Conservation (phyloP, 2,329 filamentous ascomycete species). For the Aureobasidium sp. region DNA sequence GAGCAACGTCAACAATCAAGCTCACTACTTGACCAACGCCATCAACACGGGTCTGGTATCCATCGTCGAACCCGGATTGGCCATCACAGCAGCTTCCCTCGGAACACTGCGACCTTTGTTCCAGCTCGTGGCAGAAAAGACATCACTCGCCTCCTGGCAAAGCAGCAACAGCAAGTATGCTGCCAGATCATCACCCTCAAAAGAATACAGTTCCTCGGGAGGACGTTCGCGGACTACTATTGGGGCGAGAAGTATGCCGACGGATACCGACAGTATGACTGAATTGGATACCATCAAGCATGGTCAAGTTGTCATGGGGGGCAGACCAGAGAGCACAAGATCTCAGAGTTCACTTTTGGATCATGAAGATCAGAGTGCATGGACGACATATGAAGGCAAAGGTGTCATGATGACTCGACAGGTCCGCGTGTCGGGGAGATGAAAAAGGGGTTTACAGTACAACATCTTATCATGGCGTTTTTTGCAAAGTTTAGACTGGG, state of each 20-base stretch:
- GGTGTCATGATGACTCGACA: background rate
- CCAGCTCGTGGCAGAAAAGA: background rate
- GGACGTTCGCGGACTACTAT: background rate
- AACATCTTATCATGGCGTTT: background rate
- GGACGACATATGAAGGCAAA: background rate
- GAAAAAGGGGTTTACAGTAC: background rate
- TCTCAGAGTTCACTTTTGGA: background rate
- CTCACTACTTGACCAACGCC: conserved; percentile 5
- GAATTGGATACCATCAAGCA: background rate
- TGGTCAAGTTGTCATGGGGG: background rate
- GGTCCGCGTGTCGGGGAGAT: background rate
- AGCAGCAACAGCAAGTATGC: background rate
- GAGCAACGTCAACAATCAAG: background rate
- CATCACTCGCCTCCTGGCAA: background rate
- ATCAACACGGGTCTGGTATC: conserved; percentile 17
- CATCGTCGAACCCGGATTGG: conserved; percentile 21
- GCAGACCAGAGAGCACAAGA: background rate
- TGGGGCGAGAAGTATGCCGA: background rate
- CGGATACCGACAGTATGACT: background rate
- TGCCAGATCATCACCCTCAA: conserved; percentile 11
- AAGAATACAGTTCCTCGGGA: conserved; percentile 9
- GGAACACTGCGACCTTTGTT: conserved; percentile 23
- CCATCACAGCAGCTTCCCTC: conserved; percentile 21
- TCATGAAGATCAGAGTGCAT: background rate
- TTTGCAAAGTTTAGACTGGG: background rate